These are phyloP conservation scores for Phytopythium cucurbitacearum DNA, from an alignment of 352 stramenopile genomes.

Conservation along the genomic window DNA sequence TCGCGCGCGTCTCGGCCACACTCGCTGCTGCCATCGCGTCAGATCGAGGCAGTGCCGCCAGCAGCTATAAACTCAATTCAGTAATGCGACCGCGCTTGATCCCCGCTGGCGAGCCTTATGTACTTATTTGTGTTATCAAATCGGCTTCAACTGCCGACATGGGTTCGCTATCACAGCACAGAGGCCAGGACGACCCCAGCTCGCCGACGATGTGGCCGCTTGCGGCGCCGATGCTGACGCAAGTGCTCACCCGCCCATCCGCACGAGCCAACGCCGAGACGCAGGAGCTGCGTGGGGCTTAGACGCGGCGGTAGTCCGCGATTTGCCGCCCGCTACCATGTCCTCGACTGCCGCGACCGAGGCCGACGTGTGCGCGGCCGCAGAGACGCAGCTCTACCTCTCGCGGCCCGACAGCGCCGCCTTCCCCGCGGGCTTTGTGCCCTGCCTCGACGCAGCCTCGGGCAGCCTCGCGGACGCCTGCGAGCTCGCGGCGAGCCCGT, in stretches of 20 bases:
- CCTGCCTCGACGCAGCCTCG: not conserved
- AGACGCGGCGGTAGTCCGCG: too few relatives aligned
- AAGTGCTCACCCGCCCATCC: not conserved
- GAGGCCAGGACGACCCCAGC: too few relatives aligned
- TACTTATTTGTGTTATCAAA: not conserved
- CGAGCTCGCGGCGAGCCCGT: not conserved
- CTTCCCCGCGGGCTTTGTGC: not conserved
- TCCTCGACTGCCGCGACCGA: not conserved
- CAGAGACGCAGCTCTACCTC: slow-evolving; percentile 1
- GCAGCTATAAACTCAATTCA: slow-evolving; percentile 4
- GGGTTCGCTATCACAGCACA: not conserved
- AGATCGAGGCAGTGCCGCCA: not conserved
- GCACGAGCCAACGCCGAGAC: too few relatives aligned
- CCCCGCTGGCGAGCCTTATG: too few relatives aligned
- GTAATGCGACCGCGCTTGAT: not conserved
- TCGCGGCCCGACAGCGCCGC: not conserved
- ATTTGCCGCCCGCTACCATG: not conserved
- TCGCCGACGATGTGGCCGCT: too few relatives aligned
- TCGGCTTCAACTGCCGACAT: not conserved
- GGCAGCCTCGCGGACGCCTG: not conserved
- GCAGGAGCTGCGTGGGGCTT: too few relatives aligned
- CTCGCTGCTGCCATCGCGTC: not conserved
- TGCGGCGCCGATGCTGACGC: too few relatives aligned
- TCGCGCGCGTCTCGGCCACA: not conserved
- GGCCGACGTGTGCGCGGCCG: not conserved